phyloP scores from a whole-genome alignment of 1,284 basidiomycete species.

The Phylloboletellus chloephorus region DNA sequence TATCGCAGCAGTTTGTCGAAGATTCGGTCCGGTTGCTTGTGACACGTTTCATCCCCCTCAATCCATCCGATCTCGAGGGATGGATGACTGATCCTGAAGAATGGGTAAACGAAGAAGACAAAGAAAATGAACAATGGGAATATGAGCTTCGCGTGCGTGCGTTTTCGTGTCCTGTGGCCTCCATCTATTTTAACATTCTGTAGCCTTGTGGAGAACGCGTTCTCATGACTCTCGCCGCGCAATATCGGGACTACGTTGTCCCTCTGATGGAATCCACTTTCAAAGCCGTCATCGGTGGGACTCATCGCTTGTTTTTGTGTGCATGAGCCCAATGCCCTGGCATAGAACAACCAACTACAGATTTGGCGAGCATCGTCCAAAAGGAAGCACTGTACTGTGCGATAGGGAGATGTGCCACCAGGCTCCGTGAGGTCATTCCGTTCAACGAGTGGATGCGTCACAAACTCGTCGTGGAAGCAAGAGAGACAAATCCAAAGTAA shows the following conservation, averaged over 20 bases:
- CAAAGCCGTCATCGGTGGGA: conserved; percentile 49
- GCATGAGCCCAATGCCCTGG: conserved; percentile 1
- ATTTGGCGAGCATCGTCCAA: conserved; percentile 63
- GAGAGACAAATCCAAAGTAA: conserved; percentile 52
- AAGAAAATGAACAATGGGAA: conserved; percentile 84
- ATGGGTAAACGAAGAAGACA: conserved; percentile 82
- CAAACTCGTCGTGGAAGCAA: conserved; percentile 54
- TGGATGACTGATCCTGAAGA: conserved; percentile 87
- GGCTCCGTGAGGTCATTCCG: conserved; percentile 59
- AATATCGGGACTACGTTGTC: conserved; percentile 69
- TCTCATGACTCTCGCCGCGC: conserved; percentile 70
- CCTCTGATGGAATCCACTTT: conserved; percentile 64
- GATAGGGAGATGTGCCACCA: conserved; percentile 72
- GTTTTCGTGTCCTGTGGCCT: conserved; percentile 8
- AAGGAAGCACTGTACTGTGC: conserved; percentile 89
- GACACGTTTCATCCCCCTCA: conserved; percentile 78
- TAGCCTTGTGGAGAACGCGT: conserved; percentile 87
- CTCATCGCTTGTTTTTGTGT: background rate
- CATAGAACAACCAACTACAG: conserved; percentile 49
- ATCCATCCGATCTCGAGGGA: conserved; percentile 67
- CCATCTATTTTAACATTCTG: conserved; percentile 5
- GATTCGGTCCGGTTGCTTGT: conserved; percentile 75
- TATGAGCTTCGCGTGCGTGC: conserved; percentile 74
- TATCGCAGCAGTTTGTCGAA: conserved; percentile 72
- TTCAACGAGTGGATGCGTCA: conserved; percentile 64